These are phyloP conservation scores for Chrysoporthe deuterocubensis DNA, from an alignment of 2,329 filamentous ascomycete genomes.

Conservation along the genomic window DNA sequence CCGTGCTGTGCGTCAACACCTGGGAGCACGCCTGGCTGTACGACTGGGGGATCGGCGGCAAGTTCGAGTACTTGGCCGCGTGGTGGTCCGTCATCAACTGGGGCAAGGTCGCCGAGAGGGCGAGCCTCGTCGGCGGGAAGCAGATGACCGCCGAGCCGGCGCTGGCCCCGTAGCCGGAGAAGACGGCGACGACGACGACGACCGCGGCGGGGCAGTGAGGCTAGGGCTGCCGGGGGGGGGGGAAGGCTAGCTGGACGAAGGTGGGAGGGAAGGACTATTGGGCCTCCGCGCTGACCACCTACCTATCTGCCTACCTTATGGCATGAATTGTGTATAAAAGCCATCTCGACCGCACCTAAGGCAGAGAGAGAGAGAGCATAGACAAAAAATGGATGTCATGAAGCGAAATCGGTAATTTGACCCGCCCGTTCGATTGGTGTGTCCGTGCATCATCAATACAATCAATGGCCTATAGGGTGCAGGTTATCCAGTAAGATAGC, in stretches of 20 bases:
- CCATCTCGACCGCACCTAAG: not conserved
- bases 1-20: conserved; percentile 88
- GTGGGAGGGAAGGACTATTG: not conserved
- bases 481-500: too few relatives aligned
- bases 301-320: not conserved
- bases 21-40: conserved; percentile 94
- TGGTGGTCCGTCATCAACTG: conserved; percentile 95
- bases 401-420: too few relatives aligned
- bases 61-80: conserved; percentile 72
- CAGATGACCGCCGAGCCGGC: conserved; percentile 16
- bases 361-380: not conserved
- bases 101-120: conserved; percentile 65
- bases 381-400: not conserved
- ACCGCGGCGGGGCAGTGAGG: not conserved
- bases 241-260: not conserved
- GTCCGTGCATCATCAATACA: too few relatives aligned
- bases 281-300: not conserved
- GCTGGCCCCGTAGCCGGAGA: not conserved
- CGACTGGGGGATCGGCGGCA: conserved; percentile 78
- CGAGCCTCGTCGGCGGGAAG: conserved; percentile 34
- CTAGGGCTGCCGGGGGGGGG: too few relatives aligned
- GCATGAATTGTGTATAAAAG: not conserved
- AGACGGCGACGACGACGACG: not conserved
- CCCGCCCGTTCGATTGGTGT: too few relatives aligned
- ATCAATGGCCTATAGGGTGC: too few relatives aligned